Percentiles rank a stretch among this genome's conserved stretches.
These are phyloP conservation scores for Pyrenophora teres DNA, from an alignment of 2,329 filamentous ascomycete genomes.

Conservation along the genomic window DNA sequence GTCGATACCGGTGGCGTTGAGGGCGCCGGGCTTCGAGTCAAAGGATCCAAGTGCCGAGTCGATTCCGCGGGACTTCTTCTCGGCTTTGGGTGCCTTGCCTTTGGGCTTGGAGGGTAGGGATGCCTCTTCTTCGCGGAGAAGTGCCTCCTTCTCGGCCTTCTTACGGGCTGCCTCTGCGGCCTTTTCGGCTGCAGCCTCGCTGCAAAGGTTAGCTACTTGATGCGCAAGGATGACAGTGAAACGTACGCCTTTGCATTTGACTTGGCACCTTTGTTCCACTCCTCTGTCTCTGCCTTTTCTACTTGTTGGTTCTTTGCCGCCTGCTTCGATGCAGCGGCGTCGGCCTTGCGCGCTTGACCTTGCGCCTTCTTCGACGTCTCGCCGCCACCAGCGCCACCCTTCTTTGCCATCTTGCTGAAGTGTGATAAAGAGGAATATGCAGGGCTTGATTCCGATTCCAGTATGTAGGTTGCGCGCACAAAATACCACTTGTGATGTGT, in stretches of 20 bases:
- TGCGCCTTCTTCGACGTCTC: constrained; percentile 81
- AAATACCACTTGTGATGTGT: not conserved
- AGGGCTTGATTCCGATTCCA: not conserved
- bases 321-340: constrained; percentile 79
- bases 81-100: constrained; percentile 67
- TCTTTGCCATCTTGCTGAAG: constrained; percentile 37
- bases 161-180: constrained; percentile 81
- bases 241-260: constrained; percentile 83
- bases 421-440: not conserved
- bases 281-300: constrained; percentile 68
- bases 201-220: constrained; percentile 46
- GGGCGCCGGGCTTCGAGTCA: constrained; percentile 54
- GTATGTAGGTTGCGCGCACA: not conserved
- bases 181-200: constrained; percentile 82
- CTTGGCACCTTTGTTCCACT: constrained; percentile 89
- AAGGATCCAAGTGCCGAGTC: constrained; percentile 61
- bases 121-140: constrained; percentile 82
- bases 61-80: constrained; percentile 66
- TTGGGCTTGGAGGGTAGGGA: constrained; percentile 66
- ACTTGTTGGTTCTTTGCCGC: constrained; percentile 70
- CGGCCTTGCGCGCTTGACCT: constrained; percentile 91
- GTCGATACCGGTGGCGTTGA: constrained; percentile 88
- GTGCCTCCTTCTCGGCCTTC: constrained; percentile 88
- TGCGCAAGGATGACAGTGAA: not conserved
- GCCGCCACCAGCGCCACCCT: constrained; percentile 68